Conservation (phyloP, 176 grass and related monocot genomes). For the Cenchrus purpureus region DNA sequence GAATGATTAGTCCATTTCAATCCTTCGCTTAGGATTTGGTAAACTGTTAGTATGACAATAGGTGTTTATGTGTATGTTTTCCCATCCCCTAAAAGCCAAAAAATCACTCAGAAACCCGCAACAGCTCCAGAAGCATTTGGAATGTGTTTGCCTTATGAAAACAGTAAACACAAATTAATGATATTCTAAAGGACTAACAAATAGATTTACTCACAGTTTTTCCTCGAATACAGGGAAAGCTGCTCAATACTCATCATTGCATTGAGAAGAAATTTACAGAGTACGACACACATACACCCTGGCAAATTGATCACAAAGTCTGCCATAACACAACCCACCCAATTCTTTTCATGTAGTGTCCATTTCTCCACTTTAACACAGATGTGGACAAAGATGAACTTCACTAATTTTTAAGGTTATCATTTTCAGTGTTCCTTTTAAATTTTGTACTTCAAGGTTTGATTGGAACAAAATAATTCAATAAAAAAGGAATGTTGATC, state of each 20-base stretch:
- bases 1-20: slow-evolving; percentile 7
- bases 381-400: not conserved
- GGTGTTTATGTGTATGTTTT: not conserved
- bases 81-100: not conserved
- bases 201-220: not conserved
- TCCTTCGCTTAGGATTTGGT: not conserved
- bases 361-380: slow-evolving; percentile 2
- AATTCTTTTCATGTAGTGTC: not conserved
- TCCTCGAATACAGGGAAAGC: not conserved
- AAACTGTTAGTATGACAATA: slow-evolving; percentile 17
- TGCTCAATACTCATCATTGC: not conserved
- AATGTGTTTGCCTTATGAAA: not conserved
- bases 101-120: not conserved
- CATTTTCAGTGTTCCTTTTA: not conserved
- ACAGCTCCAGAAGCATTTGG: not conserved
- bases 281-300: not conserved
- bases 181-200: not conserved
- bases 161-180: not conserved
- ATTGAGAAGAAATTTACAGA: not conserved
- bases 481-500: not conserved
- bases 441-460: not conserved
- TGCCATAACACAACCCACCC: not conserved
- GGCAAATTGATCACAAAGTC: not conserved
- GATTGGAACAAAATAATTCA: not conserved
- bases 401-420: not conserved